Base-by-base conservation (phyloP, 2,329 filamentous ascomycete genomes). In the Fusarium sacchari region DNA sequence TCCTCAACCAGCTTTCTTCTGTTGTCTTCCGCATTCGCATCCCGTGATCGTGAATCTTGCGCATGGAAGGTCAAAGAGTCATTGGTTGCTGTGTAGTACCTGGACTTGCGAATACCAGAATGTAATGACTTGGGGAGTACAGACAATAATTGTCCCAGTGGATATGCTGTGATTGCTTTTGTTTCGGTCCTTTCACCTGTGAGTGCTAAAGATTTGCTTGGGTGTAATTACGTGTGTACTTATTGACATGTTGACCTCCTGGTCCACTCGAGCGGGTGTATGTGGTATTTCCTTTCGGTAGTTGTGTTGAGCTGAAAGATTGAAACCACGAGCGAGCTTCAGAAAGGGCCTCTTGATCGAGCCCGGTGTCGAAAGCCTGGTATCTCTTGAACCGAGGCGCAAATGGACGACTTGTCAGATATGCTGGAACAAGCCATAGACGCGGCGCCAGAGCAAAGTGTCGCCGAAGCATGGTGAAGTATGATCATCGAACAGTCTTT, bases 231-330 rank as follows among this genome's bases (percentile, higher is more conserved):
- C 30, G n/a, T 56, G 28, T 85, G 60, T 76, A 90, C 89, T 90
- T 91, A 77, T 91, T 91, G 37, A 90, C 88, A 76, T 91, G 88
- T 73, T 91, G 89, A 5, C 89, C 89, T 18, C 89, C 89, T 6
- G 89, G 88, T 1, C 89, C 89, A 73, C 88, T 90, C 6, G 89
- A 90, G n/a, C 89, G 84, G 6, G 89, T 85, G 77, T 85, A 90
- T 17, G 81, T 85, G 10, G 87, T 90, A 49, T 80, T 85, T 14
- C 88, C 89, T 60, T 80, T 83, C 20, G 89, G 89, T 5, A 91
- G 76, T 28, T 77, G 81, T 43, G 78, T 80, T 37, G 81, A 71
- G 14, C 82, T 80, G 67, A 89, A 88, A 0, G 82, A 81, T 52
- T 82, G 75, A 53, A 83, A 83, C 89, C 89, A 90, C 68, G 80